Evolutionary conservation across 352 stramenopile genomes (phyloP).

Genomic region (Phytophthora melonis): DNA sequence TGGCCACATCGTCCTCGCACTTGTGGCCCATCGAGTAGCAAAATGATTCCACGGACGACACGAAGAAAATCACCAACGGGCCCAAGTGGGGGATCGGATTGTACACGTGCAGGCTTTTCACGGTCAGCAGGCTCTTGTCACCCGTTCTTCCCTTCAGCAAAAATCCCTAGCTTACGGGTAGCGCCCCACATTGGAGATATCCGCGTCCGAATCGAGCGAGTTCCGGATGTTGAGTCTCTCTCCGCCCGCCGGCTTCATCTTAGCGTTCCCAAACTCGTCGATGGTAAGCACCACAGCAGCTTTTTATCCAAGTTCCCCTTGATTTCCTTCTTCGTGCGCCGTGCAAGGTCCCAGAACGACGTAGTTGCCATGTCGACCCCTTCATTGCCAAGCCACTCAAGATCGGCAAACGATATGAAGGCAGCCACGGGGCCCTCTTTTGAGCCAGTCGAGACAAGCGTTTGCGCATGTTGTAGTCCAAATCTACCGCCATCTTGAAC

Average conservation of each 20-base stretch:
- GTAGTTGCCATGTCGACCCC: constrained; percentile 35
- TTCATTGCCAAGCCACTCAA: constrained; percentile 24
- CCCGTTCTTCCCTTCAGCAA: constrained; percentile 2
- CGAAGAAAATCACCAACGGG: constrained; percentile 29
- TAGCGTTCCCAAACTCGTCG: constrained; percentile 24
- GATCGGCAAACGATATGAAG: constrained; percentile 37
- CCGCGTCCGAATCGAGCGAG: constrained; percentile 26
- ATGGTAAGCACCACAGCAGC: constrained; percentile 20
- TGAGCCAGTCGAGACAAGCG: constrained; percentile 36
- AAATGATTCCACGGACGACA: constrained; percentile 36
- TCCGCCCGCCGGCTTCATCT: constrained; percentile 20
- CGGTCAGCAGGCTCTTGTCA: constrained; percentile 4
- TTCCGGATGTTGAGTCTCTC: constrained; percentile 26
- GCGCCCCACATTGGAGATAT: constrained; percentile 39
- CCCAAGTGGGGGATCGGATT: constrained; percentile 34
- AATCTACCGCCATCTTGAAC: constrained; percentile 46
- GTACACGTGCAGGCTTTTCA: constrained; percentile 44
- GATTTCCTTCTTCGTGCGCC: constrained; percentile 36
- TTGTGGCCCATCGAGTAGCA: constrained; percentile 46
- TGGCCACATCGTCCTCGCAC: constrained; percentile 33
- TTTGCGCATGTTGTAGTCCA: constrained; percentile 59
- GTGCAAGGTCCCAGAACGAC: constrained; percentile 57
- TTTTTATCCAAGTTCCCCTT: constrained; percentile 27
- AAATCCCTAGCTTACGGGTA: constrained; percentile 29
- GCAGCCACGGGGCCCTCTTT: constrained; percentile 37